These are phyloP conservation scores for Fremontodendron californicum DNA, from an alignment of 345 rosid genomes.

Conservation along the genomic window DNA sequence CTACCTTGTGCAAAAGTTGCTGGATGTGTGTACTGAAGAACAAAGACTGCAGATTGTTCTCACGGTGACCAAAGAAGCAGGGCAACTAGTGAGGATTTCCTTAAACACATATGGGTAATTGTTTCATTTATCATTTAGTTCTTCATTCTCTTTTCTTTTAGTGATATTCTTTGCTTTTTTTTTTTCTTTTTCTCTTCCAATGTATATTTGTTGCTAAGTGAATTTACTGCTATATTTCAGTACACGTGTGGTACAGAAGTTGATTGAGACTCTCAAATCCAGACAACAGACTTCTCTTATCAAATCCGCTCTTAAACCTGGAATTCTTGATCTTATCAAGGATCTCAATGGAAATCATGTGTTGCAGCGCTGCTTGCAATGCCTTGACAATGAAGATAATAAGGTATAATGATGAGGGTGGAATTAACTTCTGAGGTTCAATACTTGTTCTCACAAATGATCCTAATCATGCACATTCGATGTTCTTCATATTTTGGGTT, in stretches of 20 bases:
- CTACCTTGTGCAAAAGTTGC: constrained; percentile 53
- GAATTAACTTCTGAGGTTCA: neutral
- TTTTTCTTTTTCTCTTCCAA: neutral
- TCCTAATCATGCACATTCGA: neutral
- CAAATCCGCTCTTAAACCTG: constrained; percentile 48
- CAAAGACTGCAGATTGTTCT: constrained; percentile 40
- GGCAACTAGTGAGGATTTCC: constrained; percentile 41
- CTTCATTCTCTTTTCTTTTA: neutral
- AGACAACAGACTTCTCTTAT: constrained; percentile 56
- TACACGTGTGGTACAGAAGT: constrained; percentile 74
- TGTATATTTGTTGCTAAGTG: constrained; percentile 5
- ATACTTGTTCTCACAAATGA: neutral
- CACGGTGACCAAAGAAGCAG: constrained; percentile 33
- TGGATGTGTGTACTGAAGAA: constrained; percentile 44
- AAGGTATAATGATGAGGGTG: constrained; percentile 38
- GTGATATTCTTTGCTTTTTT: constrained; percentile 2
- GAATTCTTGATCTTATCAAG: constrained; percentile 58
- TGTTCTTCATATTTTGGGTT: neutral
- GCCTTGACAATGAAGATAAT: constrained; percentile 47
- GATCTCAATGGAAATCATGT: constrained; percentile 85
- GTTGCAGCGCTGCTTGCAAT: constrained; percentile 62
- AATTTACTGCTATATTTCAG: constrained; percentile 29
- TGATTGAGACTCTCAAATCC: constrained; percentile 60
- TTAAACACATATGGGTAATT: constrained; percentile 59
- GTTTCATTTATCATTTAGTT: neutral